Evolutionary conservation across 495 filamentous ascomycete genomes (phyloP).

Genomic region (Aspergillus steynii): DNA sequence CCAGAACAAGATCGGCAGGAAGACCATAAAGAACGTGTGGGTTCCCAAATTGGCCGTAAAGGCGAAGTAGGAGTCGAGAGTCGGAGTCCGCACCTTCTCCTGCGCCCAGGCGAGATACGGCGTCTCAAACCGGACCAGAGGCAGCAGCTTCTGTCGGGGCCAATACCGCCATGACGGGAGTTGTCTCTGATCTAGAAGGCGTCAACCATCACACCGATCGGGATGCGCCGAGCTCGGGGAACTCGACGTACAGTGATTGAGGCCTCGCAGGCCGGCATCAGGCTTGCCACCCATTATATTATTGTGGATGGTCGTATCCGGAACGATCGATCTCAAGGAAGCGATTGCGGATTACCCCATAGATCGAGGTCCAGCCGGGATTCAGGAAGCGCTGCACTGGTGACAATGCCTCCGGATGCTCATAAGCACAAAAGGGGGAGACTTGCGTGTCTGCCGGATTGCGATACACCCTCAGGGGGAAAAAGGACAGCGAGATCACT

Average conservation of each 20-base stretch:
- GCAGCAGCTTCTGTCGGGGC: conserved; percentile 77
- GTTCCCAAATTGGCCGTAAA: conserved; percentile 96
- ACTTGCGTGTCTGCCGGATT: not conserved
- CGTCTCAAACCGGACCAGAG: conserved; percentile 91
- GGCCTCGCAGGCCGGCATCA: conserved; percentile 71
- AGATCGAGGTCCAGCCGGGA: conserved; percentile 7
- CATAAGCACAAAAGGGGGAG: not conserved
- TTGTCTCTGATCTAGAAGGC: conserved; percentile 67
- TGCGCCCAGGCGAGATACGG: conserved; percentile 88
- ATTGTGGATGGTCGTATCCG: conserved; percentile 28
- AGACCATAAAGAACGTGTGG: conserved; percentile 97
- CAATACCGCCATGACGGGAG: conserved; percentile 89
- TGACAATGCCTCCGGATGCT: not conserved
- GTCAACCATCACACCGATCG: conserved; percentile 2
- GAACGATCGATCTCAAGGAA: not conserved
- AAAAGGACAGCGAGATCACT: not conserved
- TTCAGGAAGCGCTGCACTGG: not conserved
- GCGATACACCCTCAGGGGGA: not conserved
- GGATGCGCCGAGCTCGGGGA: conserved; percentile 6
- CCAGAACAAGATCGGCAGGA: conserved; percentile 93
- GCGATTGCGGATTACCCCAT: conserved; percentile 13
- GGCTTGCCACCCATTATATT: conserved; percentile 45
- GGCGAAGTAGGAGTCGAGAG: conserved; percentile 93
- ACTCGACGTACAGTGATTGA: conserved; percentile 69
- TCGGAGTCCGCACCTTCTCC: conserved; percentile 70